Evolutionary conservation across 305 asterid genomes (phyloP).

Genomic region (Solanum chacoense): DNA sequence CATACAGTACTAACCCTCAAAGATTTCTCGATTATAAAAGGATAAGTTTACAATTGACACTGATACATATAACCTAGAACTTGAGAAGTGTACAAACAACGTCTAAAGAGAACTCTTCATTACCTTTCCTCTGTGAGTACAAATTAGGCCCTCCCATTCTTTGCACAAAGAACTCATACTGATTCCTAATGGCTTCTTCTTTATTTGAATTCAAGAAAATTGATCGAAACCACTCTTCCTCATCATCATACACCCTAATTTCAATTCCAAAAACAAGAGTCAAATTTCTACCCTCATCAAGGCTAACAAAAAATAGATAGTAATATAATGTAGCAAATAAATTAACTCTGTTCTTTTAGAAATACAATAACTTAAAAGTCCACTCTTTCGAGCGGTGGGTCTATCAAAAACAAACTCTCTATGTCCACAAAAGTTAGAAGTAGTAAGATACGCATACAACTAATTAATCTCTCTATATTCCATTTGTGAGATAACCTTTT

Average conservation of each 20-base stretch:
- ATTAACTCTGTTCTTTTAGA: not conserved
- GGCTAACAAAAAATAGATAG: not conserved
- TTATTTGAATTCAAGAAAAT: conserved; percentile 65
- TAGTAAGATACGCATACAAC: not conserved
- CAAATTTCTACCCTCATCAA: not conserved
- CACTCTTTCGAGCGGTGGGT: not conserved
- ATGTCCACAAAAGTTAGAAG: not conserved
- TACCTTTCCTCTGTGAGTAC: conserved; percentile 79
- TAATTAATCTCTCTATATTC: not conserved
- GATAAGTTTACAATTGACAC: not conserved
- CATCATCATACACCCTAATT: conserved; percentile 72
- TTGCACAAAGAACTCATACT: conserved; percentile 81
- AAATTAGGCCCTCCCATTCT: conserved; percentile 97
- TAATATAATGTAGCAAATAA: not conserved
- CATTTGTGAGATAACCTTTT: no score
- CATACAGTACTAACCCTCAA: not conserved
- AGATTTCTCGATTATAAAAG: not conserved
- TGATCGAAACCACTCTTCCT: conserved; percentile 84
- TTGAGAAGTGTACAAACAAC: not conserved
- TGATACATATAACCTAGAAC: not conserved
- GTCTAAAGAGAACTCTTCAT: not conserved
- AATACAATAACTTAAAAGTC: not conserved
- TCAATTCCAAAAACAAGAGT: not conserved
- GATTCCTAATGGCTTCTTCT: conserved; percentile 96
- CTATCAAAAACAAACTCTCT: not conserved